Evolutionary conservation across 257 asterid genomes (phyloP), one percentile per base, ranked within the genome.

Genomic region (Solanum sejunctum): DNA sequence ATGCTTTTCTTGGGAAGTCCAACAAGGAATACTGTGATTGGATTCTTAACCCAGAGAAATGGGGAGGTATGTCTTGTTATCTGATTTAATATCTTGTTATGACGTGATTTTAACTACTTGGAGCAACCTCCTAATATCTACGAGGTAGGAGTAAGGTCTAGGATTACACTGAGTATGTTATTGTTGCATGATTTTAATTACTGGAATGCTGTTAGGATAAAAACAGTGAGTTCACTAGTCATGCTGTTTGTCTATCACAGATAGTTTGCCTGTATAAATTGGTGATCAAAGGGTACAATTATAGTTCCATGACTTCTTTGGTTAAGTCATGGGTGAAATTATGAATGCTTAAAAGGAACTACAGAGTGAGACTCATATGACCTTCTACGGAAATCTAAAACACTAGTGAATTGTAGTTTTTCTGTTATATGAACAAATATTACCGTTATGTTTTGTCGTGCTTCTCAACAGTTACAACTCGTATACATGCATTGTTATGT

Each of bases 1-100:
- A 92, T 88, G 98, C 97, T 69, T 90, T 97, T 84, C 97, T 97
- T 66, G 99, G 92, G 88, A 93, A 95, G 91, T 82, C 95, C 78
- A 97, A 95, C 88, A 87, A 88, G 88, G 98, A 95, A 85, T 97
- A 97, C 82, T 95, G 98, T 84, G 88, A 90, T 54, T 97, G 99
- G 99, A 97, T 97, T 88, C 94, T 93, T 80, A 87, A 92, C 91
- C 97, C 99, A 5, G 98, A 95, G 71, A 97, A 95, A 87, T 97
- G 98, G 99, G 99, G 99, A 92, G 99, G 99, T 96, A 52, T 89
- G 92, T 67, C 45, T 41, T 9, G 49, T 82, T 58, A 41, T 63
- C 82, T 81, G 60, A 60, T 57, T 36, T 64, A 71, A 45, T 23
- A 54, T 81, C 55, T 20, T 81, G 10, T 45, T 11, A 26, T 43